Base-by-base conservation (phyloP, 257 asterid genomes). In the Avicennia marina region DNA sequence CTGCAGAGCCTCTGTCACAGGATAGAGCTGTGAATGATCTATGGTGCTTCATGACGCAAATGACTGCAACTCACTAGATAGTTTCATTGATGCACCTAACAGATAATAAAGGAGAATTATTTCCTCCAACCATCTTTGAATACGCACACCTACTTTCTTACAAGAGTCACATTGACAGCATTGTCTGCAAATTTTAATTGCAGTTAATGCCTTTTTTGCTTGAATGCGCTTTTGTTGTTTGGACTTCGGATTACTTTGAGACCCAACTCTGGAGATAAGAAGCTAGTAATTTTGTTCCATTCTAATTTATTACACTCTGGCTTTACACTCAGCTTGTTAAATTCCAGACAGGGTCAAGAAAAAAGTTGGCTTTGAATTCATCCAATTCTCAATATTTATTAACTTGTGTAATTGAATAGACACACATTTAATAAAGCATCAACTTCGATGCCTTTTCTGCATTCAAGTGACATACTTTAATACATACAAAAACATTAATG, bases 41-140 rank as follows among this genome's bases (percentile, higher is more conserved):
- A 27, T 57, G 48, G 67, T 36, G 44, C 46, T 60, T 63, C 4
- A 53, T 41, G 57, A 53, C 56, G 68, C 36, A 33, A 69, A 60
- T 49, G 54, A 56, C 22, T 55, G 52, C 61, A 58, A 15, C 46
- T 9, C 53, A 34, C 54, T 67, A 63, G 63, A 67, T 53, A 43
- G 57, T 44, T 68, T 51, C 16, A 69, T 62, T 66, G 48, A 59
- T 64, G 45, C 66, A 74, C 78, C 84, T 67, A 78, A 78, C 84
- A 49, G 63, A 70, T 64, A 78, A 63, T 78, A 74, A 78, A 78
- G 74, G 75, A 39, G 72, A 76, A 64, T 69, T 53, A 72, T 69
- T 48, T 58, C 58, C 39, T 62, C 68, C 65, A 56, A 62, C 70
- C 69, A 61, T 69, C 75, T 58, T 69, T 77, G 60, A 77, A 72